These are phyloP conservation scores for Synura sp. DNA, from an alignment of 352 stramenopile species.

Conservation along the genomic window DNA sequence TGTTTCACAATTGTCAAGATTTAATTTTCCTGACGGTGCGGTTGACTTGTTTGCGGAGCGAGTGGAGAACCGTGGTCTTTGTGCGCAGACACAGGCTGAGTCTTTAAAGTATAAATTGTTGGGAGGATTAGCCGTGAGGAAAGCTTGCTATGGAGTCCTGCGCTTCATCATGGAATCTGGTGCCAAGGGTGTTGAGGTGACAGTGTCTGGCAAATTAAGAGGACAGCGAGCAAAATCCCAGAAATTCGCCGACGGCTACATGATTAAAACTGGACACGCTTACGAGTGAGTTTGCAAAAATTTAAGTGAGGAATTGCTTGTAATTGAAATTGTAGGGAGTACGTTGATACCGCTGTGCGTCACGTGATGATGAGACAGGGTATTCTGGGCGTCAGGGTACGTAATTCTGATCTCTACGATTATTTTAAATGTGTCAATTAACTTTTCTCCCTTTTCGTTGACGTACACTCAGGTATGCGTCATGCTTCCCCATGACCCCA, in stretches of 20 bases:
- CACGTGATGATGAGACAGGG: conserved; percentile 99
- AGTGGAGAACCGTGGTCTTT: conserved; percentile 95
- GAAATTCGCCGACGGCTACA: conserved; percentile 99
- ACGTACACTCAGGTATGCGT: conserved; percentile 98
- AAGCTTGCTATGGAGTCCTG: conserved; percentile 97
- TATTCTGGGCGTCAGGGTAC: conserved; percentile 95
- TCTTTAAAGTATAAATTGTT: conserved; percentile 99
- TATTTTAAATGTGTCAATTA: too few relatives aligned
- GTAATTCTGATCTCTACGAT: too few relatives aligned
- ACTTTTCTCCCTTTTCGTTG: too few relatives aligned
- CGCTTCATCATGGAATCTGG: conserved; percentile 99
- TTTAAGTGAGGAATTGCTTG: background rate
- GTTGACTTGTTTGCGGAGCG: conserved; percentile 98
- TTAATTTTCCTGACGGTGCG: conserved; percentile 81
- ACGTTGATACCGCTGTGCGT: conserved; percentile 95
- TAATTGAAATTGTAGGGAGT: conserved; percentile 63
- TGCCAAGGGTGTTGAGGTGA: conserved; percentile 98
- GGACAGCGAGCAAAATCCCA: conserved; percentile 99
- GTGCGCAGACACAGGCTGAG: conserved; percentile 96
- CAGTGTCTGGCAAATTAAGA: conserved; percentile 98
- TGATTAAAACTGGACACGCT: conserved; percentile 99
- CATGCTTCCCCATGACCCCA: conserved; percentile 97
- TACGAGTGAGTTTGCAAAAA: conserved; percentile 52
- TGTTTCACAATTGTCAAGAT: conserved; percentile 44
- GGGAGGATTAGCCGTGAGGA: conserved; percentile 93